Conservation (phyloP, 2,329 filamentous ascomycete species). For the Alternaria sp. region DNA sequence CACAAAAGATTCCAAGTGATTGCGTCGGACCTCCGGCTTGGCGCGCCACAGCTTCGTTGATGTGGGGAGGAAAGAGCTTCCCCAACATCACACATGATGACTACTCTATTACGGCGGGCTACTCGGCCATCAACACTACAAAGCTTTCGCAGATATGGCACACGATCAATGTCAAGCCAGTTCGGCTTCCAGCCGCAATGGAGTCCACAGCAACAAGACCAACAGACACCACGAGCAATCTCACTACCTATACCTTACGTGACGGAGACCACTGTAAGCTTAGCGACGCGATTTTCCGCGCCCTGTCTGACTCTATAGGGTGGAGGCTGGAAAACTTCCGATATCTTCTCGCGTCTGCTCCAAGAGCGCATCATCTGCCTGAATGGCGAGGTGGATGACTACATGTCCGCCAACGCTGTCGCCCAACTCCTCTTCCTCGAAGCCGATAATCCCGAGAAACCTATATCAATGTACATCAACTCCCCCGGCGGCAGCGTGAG, state of each 20-base stretch:
- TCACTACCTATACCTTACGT: slow-evolving; percentile 61
- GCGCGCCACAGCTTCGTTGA: slow-evolving; percentile 23
- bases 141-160: slow-evolving; percentile 21
- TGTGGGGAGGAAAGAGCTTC: slow-evolving; percentile 9
- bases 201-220: slow-evolving; percentile 28
- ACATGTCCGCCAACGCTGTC: slow-evolving; percentile 89
- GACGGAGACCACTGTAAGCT: slow-evolving; percentile 59
- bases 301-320: slow-evolving; percentile 52
- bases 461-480: slow-evolving; percentile 98
- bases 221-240: slow-evolving; percentile 43
- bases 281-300: not conserved
- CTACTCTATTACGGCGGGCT: slow-evolving; percentile 40
- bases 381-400: slow-evolving; percentile 90
- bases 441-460: slow-evolving; percentile 92
- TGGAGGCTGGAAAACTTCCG: slow-evolving; percentile 62
- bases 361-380: slow-evolving; percentile 90
- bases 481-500: slow-evolving; percentile 92
- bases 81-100: slow-evolving; percentile 39
- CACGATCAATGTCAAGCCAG: slow-evolving; percentile 38
- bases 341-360: slow-evolving; percentile 59
- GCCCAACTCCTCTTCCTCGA: slow-evolving; percentile 98
- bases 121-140: slow-evolving; percentile 30
- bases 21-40: slow-evolving; percentile 34
- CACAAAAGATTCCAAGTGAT: slow-evolving; percentile 15
- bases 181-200: slow-evolving; percentile 38